These are phyloP conservation scores for Sicyos edulis DNA, from an alignment of 306 rosid genomes.

Conservation along the genomic window DNA sequence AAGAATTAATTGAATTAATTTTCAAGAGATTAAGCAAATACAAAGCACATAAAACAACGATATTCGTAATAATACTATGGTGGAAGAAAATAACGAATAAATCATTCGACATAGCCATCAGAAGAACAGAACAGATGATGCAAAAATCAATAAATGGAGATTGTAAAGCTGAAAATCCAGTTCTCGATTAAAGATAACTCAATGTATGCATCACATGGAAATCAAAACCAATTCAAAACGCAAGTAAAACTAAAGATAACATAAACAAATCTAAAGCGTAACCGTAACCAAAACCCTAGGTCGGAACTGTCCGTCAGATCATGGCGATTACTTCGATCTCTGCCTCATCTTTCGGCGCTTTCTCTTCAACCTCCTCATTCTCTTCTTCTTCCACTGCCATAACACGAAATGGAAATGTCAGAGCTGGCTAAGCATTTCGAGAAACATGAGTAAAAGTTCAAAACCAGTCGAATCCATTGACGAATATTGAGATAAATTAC, in stretches of 20 bases:
- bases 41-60: background rate
- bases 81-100: background rate
- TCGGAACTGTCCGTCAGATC: background rate
- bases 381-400: slow-evolving; percentile 50
- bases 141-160: background rate
- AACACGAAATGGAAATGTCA: background rate
- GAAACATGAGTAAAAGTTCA: background rate
- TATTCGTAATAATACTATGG: background rate
- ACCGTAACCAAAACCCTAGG: slow-evolving; percentile 12
- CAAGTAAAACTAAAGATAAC: background rate
- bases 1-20: no score
- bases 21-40: background rate
- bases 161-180: background rate
- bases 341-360: slow-evolving; percentile 57
- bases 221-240: background rate
- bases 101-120: background rate
- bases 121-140: background rate
- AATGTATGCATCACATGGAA: slow-evolving; percentile 5
- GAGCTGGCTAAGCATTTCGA: background rate
- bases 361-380: slow-evolving; percentile 47
- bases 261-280: slow-evolving; percentile 14
- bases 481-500: background rate
- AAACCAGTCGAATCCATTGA: background rate
- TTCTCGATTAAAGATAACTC: background rate
- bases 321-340: slow-evolving; percentile 39